Conservation (phyloP, 441 rosid species). For the Arabidopsis lyrata region DNA sequence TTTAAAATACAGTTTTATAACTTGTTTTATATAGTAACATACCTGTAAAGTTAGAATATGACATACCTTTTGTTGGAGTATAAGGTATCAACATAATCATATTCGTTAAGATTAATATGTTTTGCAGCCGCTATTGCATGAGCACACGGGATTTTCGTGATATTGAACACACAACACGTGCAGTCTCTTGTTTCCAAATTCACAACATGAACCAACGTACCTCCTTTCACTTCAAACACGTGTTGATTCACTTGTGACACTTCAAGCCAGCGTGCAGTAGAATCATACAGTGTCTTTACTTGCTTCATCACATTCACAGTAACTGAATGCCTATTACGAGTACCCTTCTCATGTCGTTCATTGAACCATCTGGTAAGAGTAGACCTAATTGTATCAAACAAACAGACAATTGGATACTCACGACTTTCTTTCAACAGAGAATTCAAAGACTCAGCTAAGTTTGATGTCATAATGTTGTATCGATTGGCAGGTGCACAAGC, state of each 20-base stretch:
- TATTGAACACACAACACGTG: background rate
- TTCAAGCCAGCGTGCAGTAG: background rate
- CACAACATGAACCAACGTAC: background rate
- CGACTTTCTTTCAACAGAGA: background rate
- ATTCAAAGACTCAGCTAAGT: background rate
- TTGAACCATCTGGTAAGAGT: background rate
- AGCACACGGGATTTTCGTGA: background rate
- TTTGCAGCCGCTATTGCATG: background rate
- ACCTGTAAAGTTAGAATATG: too few relatives aligned
- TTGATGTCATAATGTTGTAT: background rate
- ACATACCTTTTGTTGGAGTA: background rate
- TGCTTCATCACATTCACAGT: background rate
- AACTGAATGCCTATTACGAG: background rate
- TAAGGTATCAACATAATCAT: background rate
- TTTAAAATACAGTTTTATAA: too few relatives aligned
- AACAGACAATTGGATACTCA: background rate
- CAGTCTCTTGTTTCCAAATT: background rate
- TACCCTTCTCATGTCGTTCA: background rate
- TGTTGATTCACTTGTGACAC: background rate
- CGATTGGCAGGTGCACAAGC: background rate
- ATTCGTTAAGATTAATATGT: background rate
- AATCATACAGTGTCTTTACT: background rate
- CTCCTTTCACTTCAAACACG: background rate
- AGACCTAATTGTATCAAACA: background rate
- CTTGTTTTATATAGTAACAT: too few relatives aligned